Conservation (phyloP, 305 asterid genomes). For the Striga hermonthica region DNA sequence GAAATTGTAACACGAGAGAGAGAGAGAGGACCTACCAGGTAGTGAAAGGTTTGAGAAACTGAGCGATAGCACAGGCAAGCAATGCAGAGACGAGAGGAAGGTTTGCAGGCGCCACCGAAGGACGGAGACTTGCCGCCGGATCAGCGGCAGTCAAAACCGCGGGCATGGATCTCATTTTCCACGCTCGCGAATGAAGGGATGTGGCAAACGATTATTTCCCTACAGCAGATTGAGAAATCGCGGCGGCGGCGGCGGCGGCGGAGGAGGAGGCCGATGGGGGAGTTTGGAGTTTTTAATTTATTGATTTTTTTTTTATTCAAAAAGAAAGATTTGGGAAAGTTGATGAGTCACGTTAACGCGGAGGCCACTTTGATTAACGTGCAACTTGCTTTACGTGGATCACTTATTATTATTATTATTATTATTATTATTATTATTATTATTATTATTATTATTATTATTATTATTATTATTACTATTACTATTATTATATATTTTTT, state of each 20-base stretch:
- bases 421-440: too few relatives aligned
- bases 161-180: constrained; percentile 34
- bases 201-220: neutral
- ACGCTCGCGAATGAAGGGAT: constrained; percentile 5
- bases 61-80: constrained; percentile 82
- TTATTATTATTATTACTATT: too few relatives aligned
- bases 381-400: constrained; percentile 26
- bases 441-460: too few relatives aligned
- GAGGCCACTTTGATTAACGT: constrained; percentile 14
- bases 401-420: neutral
- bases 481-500: too few relatives aligned
- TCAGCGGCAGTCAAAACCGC: constrained; percentile 57
- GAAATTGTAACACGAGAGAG: constrained; percentile 11
- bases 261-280: constrained; percentile 29
- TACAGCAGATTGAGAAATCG: neutral
- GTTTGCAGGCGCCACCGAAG: constrained; percentile 54
- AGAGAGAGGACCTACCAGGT: constrained; percentile 53
- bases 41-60: constrained; percentile 83
- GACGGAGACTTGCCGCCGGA: constrained; percentile 58
- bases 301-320: neutral
- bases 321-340: constrained; percentile 32
- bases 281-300: constrained; percentile 14
- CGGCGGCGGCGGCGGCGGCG: constrained; percentile 26
- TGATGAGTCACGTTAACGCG: constrained; percentile 29
- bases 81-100: constrained; percentile 69